phyloP scores from a whole-genome alignment of 345 rosid species.

The Litchi chinensis region DNA sequence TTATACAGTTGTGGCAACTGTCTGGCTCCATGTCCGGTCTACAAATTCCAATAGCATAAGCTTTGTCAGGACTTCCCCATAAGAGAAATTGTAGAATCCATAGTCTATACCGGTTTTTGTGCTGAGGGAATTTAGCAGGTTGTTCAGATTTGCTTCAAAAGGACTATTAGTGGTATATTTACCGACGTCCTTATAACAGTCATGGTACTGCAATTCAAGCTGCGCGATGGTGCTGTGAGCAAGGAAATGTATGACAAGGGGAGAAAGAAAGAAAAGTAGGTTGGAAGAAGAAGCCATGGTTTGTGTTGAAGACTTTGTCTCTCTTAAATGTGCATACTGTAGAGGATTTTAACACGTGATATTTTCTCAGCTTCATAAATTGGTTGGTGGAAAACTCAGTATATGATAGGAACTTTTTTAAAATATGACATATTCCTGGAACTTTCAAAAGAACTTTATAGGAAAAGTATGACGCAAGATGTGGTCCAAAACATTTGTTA shows the following conservation, averaged over 20 bases:
- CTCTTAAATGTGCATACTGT: neutral
- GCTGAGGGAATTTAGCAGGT: slow-evolving; percentile 2
- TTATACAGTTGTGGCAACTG: slow-evolving; percentile 6
- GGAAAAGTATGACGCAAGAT: too few relatives aligned
- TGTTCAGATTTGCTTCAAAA: slow-evolving; percentile 11
- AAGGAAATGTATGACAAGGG: neutral
- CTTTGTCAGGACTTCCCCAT: neutral
- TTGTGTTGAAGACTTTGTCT: neutral
- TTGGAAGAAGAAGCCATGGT: slow-evolving; percentile 11
- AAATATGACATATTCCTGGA: too few relatives aligned
- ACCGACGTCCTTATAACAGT: neutral
- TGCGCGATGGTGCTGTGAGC: slow-evolving; percentile 5
- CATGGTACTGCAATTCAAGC: neutral
- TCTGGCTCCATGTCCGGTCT: slow-evolving; percentile 18
- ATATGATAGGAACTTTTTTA: too few relatives aligned
- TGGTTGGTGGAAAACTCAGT: too few relatives aligned
- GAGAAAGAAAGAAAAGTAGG: neutral
- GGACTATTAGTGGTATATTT: neutral
- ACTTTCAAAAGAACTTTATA: too few relatives aligned
- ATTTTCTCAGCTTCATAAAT: too few relatives aligned
- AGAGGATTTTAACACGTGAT: neutral
- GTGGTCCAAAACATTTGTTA: too few relatives aligned
- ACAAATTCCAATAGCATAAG: slow-evolving; percentile 8
- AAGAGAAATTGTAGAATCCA: slow-evolving; percentile 18
- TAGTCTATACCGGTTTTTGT: neutral